phyloP scores from a whole-genome alignment of 768 basidiomycete species.

The Calocera cornea region DNA sequence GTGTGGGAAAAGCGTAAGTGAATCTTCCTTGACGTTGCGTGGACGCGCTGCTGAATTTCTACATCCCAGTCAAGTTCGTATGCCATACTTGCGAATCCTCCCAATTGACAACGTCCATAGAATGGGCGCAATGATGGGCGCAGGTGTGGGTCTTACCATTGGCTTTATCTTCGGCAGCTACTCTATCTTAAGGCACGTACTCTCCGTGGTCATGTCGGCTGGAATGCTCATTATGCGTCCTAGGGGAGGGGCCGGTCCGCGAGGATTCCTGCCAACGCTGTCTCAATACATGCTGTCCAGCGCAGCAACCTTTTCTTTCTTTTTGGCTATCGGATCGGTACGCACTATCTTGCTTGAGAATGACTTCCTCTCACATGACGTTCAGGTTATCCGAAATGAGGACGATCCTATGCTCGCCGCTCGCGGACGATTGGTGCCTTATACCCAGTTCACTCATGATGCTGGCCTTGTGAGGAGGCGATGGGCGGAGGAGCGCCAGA shows the following conservation, averaged over 20 bases:
- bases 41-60: neutral
- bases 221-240: neutral
- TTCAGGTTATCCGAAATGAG: slow-evolving; percentile 82
- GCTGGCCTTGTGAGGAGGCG: slow-evolving; percentile 27
- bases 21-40: neutral
- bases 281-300: slow-evolving; percentile 98
- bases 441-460: slow-evolving; percentile 39
- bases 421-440: neutral
- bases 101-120: slow-evolving; percentile 26
- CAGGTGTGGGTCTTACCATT: slow-evolving; percentile 88
- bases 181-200: slow-evolving; percentile 69
- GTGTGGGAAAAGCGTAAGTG: slow-evolving; percentile 4
- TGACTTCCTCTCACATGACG: slow-evolving; percentile 9
- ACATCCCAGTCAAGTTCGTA: neutral
- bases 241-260: slow-evolving; percentile 81
- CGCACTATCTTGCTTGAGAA: slow-evolving; percentile 19
- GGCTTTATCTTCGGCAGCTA: slow-evolving; percentile 95
- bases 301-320: slow-evolving; percentile 93
- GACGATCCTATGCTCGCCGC: slow-evolving; percentile 14
- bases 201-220: neutral
- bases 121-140: slow-evolving; percentile 87
- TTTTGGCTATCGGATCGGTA: slow-evolving; percentile 89
- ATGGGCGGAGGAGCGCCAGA: neutral
- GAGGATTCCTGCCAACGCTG: slow-evolving; percentile 78
- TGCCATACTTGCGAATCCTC: neutral